A percentile compares a stretch with the other conserved stretches of the same genome.
Conservation (phyloP, 2,329 filamentous ascomycete genomes). For the Beauveria brongniartii region DNA sequence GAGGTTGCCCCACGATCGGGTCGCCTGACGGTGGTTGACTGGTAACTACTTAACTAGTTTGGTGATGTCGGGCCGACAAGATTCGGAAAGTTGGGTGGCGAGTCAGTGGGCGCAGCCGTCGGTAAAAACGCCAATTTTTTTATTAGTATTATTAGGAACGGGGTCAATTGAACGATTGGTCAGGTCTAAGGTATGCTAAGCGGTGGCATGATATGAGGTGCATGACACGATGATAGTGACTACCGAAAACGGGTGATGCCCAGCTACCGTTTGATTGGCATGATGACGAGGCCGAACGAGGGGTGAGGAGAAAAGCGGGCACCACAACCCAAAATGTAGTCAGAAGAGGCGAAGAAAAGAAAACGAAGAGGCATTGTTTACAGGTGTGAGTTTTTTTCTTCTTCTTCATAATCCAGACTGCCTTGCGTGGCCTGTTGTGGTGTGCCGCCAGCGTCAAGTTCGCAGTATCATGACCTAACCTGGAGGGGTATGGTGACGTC, state of each 20-base stretch:
- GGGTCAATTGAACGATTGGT: neutral
- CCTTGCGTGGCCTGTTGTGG: neutral
- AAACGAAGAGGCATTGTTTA: too few relatives aligned
- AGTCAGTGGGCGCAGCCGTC: neutral
- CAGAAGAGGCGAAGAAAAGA: too few relatives aligned
- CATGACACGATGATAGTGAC: too few relatives aligned
- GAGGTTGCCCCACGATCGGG: constrained; percentile 4
- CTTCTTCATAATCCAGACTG: neutral
- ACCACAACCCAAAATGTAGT: too few relatives aligned
- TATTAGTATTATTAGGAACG: neutral
- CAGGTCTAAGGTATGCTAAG: too few relatives aligned
- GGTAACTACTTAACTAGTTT: neutral
- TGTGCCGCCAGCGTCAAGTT: neutral
- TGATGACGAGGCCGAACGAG: too few relatives aligned
- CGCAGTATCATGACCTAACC: neutral
- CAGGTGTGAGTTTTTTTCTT: too few relatives aligned
- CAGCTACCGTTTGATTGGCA: too few relatives aligned
- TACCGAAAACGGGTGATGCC: too few relatives aligned
- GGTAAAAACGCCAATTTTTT: neutral
- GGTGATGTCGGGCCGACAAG: constrained; percentile 7
- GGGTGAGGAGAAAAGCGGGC: neutral
- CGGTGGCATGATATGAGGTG: too few relatives aligned
- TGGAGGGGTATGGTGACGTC: neutral
- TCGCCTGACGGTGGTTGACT: neutral
- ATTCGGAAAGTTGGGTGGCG: neutral